A percentile compares a stretch with the other conserved stretches of the same genome.
Conservation (phyloP, 352 stramenopile species). For the Phytophthora quininea region DNA sequence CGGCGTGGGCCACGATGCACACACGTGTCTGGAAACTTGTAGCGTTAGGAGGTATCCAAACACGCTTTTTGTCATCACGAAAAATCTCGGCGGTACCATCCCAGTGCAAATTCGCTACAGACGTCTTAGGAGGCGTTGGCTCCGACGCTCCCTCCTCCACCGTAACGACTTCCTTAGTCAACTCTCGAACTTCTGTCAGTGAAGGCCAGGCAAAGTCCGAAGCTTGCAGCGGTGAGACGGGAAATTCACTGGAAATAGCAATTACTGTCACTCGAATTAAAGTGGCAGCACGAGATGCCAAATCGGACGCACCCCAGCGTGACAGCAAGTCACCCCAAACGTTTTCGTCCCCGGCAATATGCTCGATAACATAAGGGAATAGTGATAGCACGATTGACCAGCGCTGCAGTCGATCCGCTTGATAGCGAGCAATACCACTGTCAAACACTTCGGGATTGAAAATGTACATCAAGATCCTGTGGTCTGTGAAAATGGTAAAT, state of each 20-base stretch:
- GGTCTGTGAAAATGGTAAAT: conserved; percentile 28
- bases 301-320: conserved; percentile 1
- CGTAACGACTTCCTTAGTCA: neutral
- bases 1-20: conserved; percentile 31
- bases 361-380: conserved; percentile 23
- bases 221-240: neutral
- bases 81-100: neutral
- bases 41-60: conserved; percentile 6
- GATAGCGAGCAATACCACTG: conserved; percentile 5
- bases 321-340: conserved; percentile 11
- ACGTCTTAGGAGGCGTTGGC: neutral
- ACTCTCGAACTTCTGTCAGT: too few species aligned
- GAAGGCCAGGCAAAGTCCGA: conserved; percentile 3
- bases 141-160: neutral
- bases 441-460: conserved; percentile 15
- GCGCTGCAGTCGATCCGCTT: conserved; percentile 17
- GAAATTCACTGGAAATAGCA: neutral
- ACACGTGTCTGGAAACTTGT: conserved; percentile 22
- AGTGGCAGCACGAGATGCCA: neutral
- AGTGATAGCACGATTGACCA: conserved; percentile 16
- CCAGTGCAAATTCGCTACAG: neutral
- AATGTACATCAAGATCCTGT: conserved; percentile 23
- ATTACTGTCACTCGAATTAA: neutral
- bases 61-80: neutral
- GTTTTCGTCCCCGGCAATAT: conserved; percentile 11